Conservation (phyloP, 2,329 filamentous ascomycete species). For the Sodiomyces alkalinus region DNA sequence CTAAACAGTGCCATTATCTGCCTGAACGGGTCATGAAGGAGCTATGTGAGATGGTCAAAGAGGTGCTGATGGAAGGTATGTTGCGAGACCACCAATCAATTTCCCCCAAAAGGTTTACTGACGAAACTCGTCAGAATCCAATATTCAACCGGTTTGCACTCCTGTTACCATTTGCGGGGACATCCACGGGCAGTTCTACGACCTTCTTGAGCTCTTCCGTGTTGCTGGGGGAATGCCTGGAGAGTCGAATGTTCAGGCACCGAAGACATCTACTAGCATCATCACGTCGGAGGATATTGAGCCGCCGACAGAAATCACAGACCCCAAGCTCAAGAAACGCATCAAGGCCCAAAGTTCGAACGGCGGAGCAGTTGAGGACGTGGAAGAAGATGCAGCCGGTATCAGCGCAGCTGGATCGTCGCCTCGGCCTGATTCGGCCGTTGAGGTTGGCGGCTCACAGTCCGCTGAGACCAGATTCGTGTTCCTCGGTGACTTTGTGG, state of each 20-base stretch:
- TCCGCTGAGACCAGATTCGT: constrained; percentile 42
- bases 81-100: constrained; percentile 9
- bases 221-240: constrained; percentile 95
- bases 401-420: constrained; percentile 18
- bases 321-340: constrained; percentile 77
- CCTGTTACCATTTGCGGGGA: constrained; percentile 96
- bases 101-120: constrained; percentile 2
- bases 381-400: constrained; percentile 31
- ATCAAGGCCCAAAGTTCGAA: constrained; percentile 39
- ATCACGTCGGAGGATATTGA: constrained; percentile 89
- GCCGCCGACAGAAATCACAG: constrained; percentile 74
- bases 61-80: constrained; percentile 92
- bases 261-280: constrained; percentile 52
- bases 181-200: constrained; percentile 98
- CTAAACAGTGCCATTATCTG: constrained; percentile 93
- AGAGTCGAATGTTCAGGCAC: constrained; percentile 54
- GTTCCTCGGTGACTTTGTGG: constrained; percentile 80
- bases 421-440: constrained; percentile 17
- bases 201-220: constrained; percentile 89
- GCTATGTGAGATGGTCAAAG: constrained; percentile 96
- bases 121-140: constrained; percentile 57
- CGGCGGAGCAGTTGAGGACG: constrained; percentile 31
- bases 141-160: constrained; percentile 94
- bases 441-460: constrained; percentile 21
- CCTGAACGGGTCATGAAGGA: constrained; percentile 97